Base-by-base conservation (phyloP, 257 asterid genomes). In the Solanum sitiens region DNA sequence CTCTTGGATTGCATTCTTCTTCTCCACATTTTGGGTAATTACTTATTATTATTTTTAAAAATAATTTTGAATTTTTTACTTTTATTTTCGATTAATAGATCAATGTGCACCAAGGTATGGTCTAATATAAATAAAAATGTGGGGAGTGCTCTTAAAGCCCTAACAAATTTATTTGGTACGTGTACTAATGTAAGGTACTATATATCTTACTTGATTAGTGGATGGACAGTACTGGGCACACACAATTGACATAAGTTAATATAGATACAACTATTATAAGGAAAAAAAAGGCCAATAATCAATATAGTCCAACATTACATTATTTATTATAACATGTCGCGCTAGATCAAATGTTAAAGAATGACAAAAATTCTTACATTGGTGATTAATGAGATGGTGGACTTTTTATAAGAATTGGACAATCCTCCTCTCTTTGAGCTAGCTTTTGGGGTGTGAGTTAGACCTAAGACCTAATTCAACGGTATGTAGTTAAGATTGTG, bases 21-120 rank as follows among this genome's bases (percentile, higher is more conserved):
- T 47, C 88, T 45, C 59, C 56, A n/a, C 88, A 86, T 2, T 45
- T 74, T 74, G 88, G 88, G 88, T 86, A 86, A 39, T 32, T 47
- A 56, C 65, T 56, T 20, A 40, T 27, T 79, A 8, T 14, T 27
- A 67, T 21, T 37, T 4, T 13, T 23, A 13, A 10, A 20, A 9
- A 74, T 37, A 37, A 20, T 10, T 40, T 12, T 2, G 0, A 18
- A 0, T 18, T 33, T 76, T 76, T 76, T 12, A n/a, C 7, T 76
- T 42, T 9, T 23, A 3, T 42, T 42, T 74, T 11, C n/a, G 25
- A 21, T 74, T 73, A 23, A 40, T 40, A 23, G 7, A 42, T 76
- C 3, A 23, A 76, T 70, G 16, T 39, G 53, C 83, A 39, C 5
- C 20, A 39, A 3, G 5, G 6, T 74, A 45, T 21, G 11, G 11